Base-by-base conservation (phyloP, 2,329 filamentous ascomycete genomes). In the Penicillium polonicum region DNA sequence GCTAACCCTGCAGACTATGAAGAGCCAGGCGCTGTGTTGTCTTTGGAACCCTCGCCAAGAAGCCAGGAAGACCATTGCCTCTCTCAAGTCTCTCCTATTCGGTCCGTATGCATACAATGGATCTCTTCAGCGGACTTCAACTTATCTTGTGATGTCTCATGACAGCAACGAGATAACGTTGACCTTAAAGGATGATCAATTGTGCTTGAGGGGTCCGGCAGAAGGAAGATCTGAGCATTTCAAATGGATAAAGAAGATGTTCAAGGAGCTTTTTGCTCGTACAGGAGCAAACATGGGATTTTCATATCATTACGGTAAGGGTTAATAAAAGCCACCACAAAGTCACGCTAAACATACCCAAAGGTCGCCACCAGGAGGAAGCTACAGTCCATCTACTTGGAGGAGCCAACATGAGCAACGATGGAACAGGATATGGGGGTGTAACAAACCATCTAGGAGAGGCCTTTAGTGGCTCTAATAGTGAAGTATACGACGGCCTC, bases 121-220 rank as follows among this genome's bases (percentile, higher is more conserved):
- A 0, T 83, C 84, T 19, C 73, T 87, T 21, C 81, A 83, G 68
- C 81, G 75, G 57, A 89, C 85, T 0, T 83, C 87, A 57, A 79
- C 85, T 0, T 89, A 88, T 67, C 77, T 89, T 4, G 79, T 88
- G 67, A 88, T 88, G 85, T 84, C 82, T 2, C 85, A 88, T 64
- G 86, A 88, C 63, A 85, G 81, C 76, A 75, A 85, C 64, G 84
- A 88, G 71, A 85, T 83, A 1, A 80, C 80, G 8, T 68, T 89
- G 46, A 81, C 80, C 0, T 75, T 89, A 7, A 78, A 85, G 60
- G 73, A 86, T 45, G 85, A 88, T 67, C 76, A 82, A 4, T 27
- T 74, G 13, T 42, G 42, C 33, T 21, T 63, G 3, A 45, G 42
- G 39, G 60, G 48, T 5, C 38, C 55, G 8, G 52, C 31, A 17